Percentiles rank a stretch among this genome's conserved stretches.
phyloP scores from a whole-genome alignment of 495 filamentous ascomycete species.

The Rhypophila decipiens region DNA sequence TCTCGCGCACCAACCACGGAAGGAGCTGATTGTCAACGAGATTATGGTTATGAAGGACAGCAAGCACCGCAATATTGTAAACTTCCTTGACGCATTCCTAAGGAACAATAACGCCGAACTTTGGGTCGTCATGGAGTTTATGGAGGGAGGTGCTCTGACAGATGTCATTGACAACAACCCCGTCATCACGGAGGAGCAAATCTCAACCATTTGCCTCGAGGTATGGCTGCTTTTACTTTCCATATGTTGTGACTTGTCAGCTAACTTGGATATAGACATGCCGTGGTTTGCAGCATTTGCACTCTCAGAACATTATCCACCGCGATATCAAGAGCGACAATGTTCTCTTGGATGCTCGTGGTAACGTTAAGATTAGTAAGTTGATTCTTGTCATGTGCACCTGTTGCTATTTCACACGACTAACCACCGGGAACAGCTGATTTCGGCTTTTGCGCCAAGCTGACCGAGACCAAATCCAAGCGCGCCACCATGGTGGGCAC shows the following conservation, averaged over 20 bases:
- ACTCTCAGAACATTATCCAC: conserved; percentile 94
- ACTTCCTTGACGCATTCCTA: conserved; percentile 95
- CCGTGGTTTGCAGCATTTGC: conserved; percentile 87
- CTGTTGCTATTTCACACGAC: neutral
- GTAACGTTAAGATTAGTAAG: conserved; percentile 97
- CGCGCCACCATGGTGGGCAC: conserved; percentile 99
- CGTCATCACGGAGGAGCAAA: conserved; percentile 87
- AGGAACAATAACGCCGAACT: conserved; percentile 87
- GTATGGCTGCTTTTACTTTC: conserved; percentile 40
- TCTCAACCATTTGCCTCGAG: conserved; percentile 94
- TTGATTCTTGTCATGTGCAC: conserved; percentile 5
- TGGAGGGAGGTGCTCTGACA: conserved; percentile 96
- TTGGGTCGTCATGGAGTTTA: conserved; percentile 99
- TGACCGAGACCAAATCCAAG: conserved; percentile 93
- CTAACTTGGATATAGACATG: conserved; percentile 66
- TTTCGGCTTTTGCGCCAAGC: conserved; percentile 98
- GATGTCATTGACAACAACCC: conserved; percentile 98
- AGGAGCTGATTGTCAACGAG: conserved; percentile 98
- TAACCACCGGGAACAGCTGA: conserved; percentile 59
- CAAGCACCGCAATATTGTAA: conserved; percentile 96
- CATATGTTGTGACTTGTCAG: neutral
- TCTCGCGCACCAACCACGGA: conserved; percentile 89
- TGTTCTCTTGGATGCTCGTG: conserved; percentile 84
- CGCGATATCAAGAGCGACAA: conserved; percentile 99
- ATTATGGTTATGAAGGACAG: conserved; percentile 99